Percentiles rank a stretch among this genome's conserved stretches.
Evolutionary conservation across 805 yeast species (phyloP).

Genomic region (Wickerhamomyces kurtzmanii): DNA sequence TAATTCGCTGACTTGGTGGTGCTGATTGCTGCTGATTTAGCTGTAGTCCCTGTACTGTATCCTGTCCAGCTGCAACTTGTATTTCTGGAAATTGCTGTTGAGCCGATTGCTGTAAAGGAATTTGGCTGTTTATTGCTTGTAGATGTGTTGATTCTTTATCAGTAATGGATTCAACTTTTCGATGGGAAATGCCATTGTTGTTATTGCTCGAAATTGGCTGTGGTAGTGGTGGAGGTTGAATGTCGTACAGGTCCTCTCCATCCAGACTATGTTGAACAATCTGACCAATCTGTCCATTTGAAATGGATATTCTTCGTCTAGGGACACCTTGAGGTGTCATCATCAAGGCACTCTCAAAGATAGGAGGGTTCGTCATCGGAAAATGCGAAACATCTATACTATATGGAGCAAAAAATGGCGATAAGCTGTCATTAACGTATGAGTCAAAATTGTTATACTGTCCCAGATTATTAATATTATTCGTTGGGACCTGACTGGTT

Average conservation of each 20-base stretch:
- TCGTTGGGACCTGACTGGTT: no score
- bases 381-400: conserved; percentile 32
- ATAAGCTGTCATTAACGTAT: conserved; percentile 26
- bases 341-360: conserved; percentile 31
- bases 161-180: conserved; percentile 3
- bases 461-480: no score
- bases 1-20: neutral
- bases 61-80: neutral
- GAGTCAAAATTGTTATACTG: no score
- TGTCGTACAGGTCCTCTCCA: conserved; percentile 25
- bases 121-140: conserved; percentile 15
- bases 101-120: conserved; percentile 1
- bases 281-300: conserved; percentile 82
- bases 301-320: conserved; percentile 66
- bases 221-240: conserved; percentile 23
- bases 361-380: conserved; percentile 35
- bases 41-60: conserved; percentile 2
- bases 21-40: neutral
- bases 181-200: conserved; percentile 3
- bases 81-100: neutral
- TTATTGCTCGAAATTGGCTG: conserved; percentile 1
- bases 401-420: conserved; percentile 32
- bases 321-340: conserved; percentile 23
- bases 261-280: conserved; percentile 32
- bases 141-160: conserved; percentile 4